These are phyloP conservation scores for Trichophyton schoenleinii DNA, from an alignment of 2,329 filamentous ascomycete species.

Conservation along the genomic window DNA sequence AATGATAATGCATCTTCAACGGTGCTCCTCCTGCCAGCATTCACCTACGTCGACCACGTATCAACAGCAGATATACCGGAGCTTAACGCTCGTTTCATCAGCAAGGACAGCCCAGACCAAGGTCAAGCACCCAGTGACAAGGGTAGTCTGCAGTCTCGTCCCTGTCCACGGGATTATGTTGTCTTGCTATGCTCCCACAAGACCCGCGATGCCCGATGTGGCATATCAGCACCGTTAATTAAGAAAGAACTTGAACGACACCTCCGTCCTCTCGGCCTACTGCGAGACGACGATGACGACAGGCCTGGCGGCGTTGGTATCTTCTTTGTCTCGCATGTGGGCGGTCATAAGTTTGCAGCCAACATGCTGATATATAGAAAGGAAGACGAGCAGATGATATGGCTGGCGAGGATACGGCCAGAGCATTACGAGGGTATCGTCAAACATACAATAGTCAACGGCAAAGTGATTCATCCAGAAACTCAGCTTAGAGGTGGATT, in stretches of 20 bases:
- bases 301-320: constrained; percentile 84
- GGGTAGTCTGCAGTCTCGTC: constrained; percentile 41
- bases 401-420: constrained; percentile 71
- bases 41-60: constrained; percentile 70
- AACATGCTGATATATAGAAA: constrained; percentile 77
- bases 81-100: constrained; percentile 58
- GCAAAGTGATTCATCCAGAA: constrained; percentile 84
- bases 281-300: constrained; percentile 68
- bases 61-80: constrained; percentile 59
- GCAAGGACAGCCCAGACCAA: constrained; percentile 27
- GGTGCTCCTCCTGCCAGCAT: constrained; percentile 75
- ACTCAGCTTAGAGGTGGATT: constrained; percentile 79
- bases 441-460: constrained; percentile 75
- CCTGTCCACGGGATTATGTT: constrained; percentile 70
- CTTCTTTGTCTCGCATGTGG: constrained; percentile 92
- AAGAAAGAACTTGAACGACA: constrained; percentile 80
- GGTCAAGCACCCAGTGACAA: constrained; percentile 22
- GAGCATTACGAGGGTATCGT: constrained; percentile 91
- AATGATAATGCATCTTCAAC: constrained; percentile 44
- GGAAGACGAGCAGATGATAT: constrained; percentile 72
- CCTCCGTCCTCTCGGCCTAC: constrained; percentile 69
- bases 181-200: constrained; percentile 89
- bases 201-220: constrained; percentile 84
- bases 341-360: constrained; percentile 90
- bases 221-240: constrained; percentile 84